A percentile compares a stretch with the other conserved stretches of the same genome.
phyloP scores from a whole-genome alignment of 192 early-diverging fungal species.

The Backusella luteola region DNA sequence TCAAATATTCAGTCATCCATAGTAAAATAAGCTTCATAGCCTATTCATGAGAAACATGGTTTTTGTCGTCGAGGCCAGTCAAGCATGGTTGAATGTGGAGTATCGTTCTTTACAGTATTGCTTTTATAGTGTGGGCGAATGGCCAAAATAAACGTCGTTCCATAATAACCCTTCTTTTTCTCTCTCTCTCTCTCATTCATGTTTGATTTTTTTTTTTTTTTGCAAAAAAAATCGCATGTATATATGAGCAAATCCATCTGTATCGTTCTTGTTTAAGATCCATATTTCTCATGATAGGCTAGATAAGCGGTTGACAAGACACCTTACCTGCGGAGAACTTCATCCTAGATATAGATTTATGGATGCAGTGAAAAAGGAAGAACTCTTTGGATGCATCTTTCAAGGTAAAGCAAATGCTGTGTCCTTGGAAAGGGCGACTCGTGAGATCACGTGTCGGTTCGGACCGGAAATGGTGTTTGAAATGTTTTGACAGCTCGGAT shows the following conservation, averaged over 20 bases:
- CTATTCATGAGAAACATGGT: not conserved
- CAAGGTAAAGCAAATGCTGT: slow-evolving; percentile 4
- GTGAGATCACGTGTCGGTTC: not conserved
- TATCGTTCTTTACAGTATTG: not conserved
- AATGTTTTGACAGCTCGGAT: not conserved
- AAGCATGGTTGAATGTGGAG: not conserved
- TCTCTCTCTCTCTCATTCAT: not conserved
- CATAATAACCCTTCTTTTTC: not conserved
- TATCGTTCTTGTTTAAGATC: not conserved
- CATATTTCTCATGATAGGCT: slow-evolving; percentile 4
- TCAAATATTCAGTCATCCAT: not conserved
- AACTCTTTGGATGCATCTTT: slow-evolving; percentile 12
- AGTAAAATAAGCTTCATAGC: not conserved
- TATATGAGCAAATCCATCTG: slow-evolving; percentile 7
- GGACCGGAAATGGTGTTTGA: not conserved
- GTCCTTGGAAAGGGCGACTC: not conserved
- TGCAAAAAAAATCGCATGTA: not conserved
- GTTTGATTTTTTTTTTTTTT: not conserved
- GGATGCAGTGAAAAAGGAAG: slow-evolving; percentile 30
- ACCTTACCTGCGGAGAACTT: slow-evolving; percentile 25
- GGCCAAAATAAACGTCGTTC: not conserved
- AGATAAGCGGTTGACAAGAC: not conserved
- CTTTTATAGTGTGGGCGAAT: not conserved
- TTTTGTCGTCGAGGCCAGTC: not conserved
- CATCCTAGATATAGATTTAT: slow-evolving; percentile 18